These are phyloP conservation scores for Mycena crocata DNA, from an alignment of 768 basidiomycete genomes.

Conservation along the genomic window DNA sequence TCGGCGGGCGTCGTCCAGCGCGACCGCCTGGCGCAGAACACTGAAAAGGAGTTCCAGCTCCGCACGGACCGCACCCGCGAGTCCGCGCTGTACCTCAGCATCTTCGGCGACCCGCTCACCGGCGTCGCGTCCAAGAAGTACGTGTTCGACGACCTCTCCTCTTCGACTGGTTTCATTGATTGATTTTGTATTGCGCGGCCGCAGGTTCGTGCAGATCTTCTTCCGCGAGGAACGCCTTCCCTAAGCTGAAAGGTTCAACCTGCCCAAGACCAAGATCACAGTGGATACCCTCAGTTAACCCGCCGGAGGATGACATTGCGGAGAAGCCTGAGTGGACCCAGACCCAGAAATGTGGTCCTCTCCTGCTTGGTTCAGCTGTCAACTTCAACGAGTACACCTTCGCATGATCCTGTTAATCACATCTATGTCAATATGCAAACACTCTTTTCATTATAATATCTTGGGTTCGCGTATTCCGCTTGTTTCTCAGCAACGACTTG, in stretches of 20 bases:
- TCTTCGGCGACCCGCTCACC: slow-evolving; percentile 20
- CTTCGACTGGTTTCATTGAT: not conserved
- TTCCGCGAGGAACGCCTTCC: slow-evolving; percentile 35
- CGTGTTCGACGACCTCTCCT: no score
- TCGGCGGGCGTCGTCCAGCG: slow-evolving; percentile 27
- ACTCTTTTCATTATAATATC: no score
- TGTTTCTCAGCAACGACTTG: no score
- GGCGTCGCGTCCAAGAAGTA: slow-evolving; percentile 30
- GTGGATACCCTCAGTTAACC: not conserved
- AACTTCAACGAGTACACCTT: no score
- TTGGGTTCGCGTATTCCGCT: no score
- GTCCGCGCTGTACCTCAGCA: slow-evolving; percentile 23
- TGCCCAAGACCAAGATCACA: slow-evolving; percentile 17
- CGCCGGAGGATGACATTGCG: slow-evolving; percentile 2
- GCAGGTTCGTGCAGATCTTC: slow-evolving; percentile 34
- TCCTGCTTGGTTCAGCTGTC: no score
- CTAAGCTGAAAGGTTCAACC: slow-evolving; percentile 28
- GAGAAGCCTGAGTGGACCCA: slow-evolving; percentile 17
- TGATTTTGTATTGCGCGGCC: not conserved
- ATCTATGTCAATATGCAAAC: no score
- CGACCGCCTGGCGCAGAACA: slow-evolving; percentile 8
- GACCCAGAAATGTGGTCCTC: not conserved
- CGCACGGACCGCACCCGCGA: slow-evolving; percentile 24
- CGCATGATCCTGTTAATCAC: no score
- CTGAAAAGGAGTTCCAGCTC: not conserved